A percentile compares a stretch with the other conserved stretches of the same genome.
Evolutionary conservation across 2,329 filamentous ascomycete genomes (phyloP).

Genomic region (Fusarium phyllophilum): DNA sequence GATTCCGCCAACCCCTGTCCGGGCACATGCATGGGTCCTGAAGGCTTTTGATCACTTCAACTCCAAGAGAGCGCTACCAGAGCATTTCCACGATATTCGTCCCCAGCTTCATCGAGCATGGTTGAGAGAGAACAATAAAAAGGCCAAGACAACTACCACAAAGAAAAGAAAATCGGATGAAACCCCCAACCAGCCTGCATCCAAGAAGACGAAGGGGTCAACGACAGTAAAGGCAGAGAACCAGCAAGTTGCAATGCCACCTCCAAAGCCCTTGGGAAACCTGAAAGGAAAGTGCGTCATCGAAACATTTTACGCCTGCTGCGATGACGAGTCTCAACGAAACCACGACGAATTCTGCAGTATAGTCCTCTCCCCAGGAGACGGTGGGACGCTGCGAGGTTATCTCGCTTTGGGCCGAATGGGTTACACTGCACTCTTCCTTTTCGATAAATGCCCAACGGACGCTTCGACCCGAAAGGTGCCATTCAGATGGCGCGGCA

Average conservation of each 20-base stretch:
- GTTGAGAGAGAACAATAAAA: background rate
- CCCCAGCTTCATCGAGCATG: background rate
- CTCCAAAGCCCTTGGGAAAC: background rate
- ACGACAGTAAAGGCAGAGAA: background rate
- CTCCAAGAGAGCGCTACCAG: background rate
- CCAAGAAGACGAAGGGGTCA: background rate
- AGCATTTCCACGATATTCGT: background rate
- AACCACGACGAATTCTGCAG: background rate
- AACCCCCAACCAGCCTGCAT: fast-evolving
- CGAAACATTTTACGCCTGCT: background rate
- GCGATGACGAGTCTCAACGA: background rate
- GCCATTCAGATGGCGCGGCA: background rate
- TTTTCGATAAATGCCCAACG: background rate
- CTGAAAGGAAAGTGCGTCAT: background rate
- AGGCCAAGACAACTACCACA: fast-evolving
- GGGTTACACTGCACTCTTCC: background rate
- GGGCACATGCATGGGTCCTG: background rate
- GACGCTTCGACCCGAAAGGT: background rate
- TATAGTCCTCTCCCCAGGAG: background rate
- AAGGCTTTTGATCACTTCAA: background rate
- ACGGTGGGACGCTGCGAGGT: background rate
- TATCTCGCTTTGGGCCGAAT: background rate
- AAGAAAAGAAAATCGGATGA: background rate
- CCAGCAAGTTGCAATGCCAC: background rate
- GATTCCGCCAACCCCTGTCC: background rate